phyloP scores from a whole-genome alignment of 2,329 filamentous ascomycete genomes.

The Sphaerostilbella broomeana region DNA sequence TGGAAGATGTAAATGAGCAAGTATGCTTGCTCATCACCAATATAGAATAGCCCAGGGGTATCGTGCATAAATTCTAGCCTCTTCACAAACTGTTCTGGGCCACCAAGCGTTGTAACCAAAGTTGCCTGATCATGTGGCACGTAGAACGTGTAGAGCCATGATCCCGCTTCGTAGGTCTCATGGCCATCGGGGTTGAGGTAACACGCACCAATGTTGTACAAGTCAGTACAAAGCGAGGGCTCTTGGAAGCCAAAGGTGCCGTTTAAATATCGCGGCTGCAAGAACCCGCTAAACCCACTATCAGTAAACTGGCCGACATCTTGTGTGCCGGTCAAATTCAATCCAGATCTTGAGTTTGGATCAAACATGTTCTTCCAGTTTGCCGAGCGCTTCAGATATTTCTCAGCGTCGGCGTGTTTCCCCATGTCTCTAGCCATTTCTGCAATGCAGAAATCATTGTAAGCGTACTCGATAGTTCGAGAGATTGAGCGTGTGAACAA shows the following conservation, averaged over 20 bases:
- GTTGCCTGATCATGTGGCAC: constrained; percentile 41
- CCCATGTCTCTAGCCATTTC: constrained; percentile 54
- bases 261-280: constrained; percentile 61
- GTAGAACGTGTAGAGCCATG: constrained; percentile 66
- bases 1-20: constrained; percentile 52
- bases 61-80: constrained; percentile 61
- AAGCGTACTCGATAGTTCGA: constrained; percentile 71
- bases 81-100: constrained; percentile 46
- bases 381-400: constrained; percentile 54
- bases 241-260: constrained; percentile 63
- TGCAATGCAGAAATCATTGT: constrained; percentile 69
- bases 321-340: constrained; percentile 35
- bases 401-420: constrained; percentile 43
- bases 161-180: constrained; percentile 60
- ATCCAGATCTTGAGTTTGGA: constrained; percentile 21
- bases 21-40: constrained; percentile 57
- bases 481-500: constrained; percentile 63
- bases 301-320: constrained; percentile 42
- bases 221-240: constrained; percentile 36
- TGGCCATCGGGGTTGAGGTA: constrained; percentile 22
- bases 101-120: constrained; percentile 52
- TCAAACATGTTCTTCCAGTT: constrained; percentile 68
- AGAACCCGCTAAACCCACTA: constrained; percentile 47
- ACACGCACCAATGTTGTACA: constrained; percentile 39
- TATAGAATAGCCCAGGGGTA: constrained; percentile 55